Evolutionary conservation across 352 stramenopile species (phyloP).

Genomic region (Phytophthora pistaciae): DNA sequence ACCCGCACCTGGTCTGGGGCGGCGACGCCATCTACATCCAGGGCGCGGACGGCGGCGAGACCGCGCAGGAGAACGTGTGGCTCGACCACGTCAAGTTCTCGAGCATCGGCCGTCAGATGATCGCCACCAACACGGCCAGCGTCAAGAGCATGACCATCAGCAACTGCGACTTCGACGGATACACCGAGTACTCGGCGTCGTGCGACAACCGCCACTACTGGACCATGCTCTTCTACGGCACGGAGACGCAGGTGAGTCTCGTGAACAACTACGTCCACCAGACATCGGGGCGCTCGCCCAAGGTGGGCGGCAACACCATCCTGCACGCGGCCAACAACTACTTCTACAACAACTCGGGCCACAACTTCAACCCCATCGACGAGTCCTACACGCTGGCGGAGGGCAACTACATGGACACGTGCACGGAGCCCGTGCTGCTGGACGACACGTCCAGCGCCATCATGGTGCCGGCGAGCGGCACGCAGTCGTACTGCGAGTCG

Average conservation of each 20-base stretch:
- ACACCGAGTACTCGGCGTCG: slow-evolving; percentile 40
- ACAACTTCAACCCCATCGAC: slow-evolving; percentile 26
- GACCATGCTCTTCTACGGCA: slow-evolving; percentile 54
- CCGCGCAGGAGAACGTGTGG: slow-evolving; percentile 23
- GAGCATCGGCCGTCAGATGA: slow-evolving; percentile 42
- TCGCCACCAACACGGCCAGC: slow-evolving; percentile 39
- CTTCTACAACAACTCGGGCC: slow-evolving; percentile 33
- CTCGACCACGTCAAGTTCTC: slow-evolving; percentile 27
- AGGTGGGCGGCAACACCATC: slow-evolving; percentile 34
- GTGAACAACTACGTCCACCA: slow-evolving; percentile 31
- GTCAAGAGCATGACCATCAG: slow-evolving; percentile 51
- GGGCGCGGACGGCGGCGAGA: slow-evolving; percentile 25
- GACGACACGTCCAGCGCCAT: slow-evolving; percentile 21
- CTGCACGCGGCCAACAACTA: slow-evolving; percentile 39
- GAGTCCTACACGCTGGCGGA: slow-evolving; percentile 32
- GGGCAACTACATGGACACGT: slow-evolving; percentile 42
- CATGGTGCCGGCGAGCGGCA: slow-evolving; percentile 24
- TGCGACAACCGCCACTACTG: slow-evolving; percentile 60
- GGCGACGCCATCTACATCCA: slow-evolving; percentile 43
- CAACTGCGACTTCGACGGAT: slow-evolving; percentile 57
- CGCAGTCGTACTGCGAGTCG: slow-evolving; percentile 22
- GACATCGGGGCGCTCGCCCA: slow-evolving; percentile 37
- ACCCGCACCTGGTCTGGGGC: slow-evolving; percentile 35
- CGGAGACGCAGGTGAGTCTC: slow-evolving; percentile 42
- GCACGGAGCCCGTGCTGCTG: slow-evolving; percentile 29